Conservation (phyloP, 2,329 filamentous ascomycete species). For the Trichoderma breve region DNA sequence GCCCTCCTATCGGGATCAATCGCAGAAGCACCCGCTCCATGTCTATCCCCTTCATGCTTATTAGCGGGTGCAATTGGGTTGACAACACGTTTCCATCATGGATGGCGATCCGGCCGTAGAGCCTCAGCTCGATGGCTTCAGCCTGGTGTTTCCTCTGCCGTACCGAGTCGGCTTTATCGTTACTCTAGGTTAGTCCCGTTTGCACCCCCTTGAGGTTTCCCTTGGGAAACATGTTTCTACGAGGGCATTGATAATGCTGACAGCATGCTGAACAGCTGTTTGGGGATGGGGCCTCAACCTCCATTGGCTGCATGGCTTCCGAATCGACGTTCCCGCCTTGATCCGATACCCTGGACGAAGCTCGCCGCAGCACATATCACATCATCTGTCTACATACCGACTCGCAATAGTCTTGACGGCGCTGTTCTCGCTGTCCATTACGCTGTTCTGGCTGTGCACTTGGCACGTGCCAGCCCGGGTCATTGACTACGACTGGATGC, state of each 20-base stretch:
- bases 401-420: constrained; percentile 74
- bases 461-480: constrained; percentile 67
- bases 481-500: constrained; percentile 77
- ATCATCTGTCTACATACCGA: constrained; percentile 82
- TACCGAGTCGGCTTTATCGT: constrained; percentile 85
- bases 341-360: constrained; percentile 81
- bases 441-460: constrained; percentile 82
- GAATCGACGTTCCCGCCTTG: constrained; percentile 83
- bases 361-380: constrained; percentile 66
- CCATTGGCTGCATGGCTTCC: constrained; percentile 74
- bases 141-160: constrained; percentile 80
- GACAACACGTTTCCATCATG: constrained; percentile 45
- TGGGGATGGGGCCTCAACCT: constrained; percentile 96
- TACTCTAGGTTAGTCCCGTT: constrained; percentile 66
- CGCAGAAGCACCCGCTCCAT: background rate
- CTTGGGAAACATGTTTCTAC: background rate
- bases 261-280: constrained; percentile 60
- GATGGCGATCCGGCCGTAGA: constrained; percentile 73
- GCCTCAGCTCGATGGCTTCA: constrained; percentile 76
- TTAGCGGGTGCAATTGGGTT: background rate
- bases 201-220: background rate
- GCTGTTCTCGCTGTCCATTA: constrained; percentile 68
- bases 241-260: background rate
- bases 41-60: background rate
- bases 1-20: background rate